These are phyloP conservation scores for Chalciporus sp. DNA, from an alignment of 1,284 basidiomycete species.

Conservation along the genomic window DNA sequence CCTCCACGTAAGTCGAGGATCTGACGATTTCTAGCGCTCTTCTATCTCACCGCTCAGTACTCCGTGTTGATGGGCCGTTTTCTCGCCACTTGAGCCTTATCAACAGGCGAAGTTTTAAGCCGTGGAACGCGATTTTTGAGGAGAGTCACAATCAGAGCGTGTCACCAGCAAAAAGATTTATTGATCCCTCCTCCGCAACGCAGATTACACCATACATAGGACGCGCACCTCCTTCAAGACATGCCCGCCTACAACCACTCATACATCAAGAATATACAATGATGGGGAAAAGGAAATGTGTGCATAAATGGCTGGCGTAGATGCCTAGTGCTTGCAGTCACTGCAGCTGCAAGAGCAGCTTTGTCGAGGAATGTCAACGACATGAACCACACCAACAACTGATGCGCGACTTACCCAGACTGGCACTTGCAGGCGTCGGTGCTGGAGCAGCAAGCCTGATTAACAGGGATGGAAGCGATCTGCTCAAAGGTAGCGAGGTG, in stretches of 20 bases:
- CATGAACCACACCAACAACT: too few relatives aligned
- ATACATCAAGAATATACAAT: not conserved
- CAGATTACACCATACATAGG: not conserved
- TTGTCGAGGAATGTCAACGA: too few relatives aligned
- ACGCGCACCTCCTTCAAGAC: not conserved
- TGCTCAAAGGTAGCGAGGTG: not conserved
- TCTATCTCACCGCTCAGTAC: too few relatives aligned
- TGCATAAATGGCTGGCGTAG: not conserved
- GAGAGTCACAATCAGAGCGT: too few relatives aligned
- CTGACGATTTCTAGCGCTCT: too few relatives aligned
- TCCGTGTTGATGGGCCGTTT: too few relatives aligned
- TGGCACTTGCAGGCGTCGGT: conserved; percentile 12
- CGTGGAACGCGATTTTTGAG: too few relatives aligned
- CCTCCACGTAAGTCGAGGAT: too few relatives aligned
- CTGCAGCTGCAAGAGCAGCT: conserved; percentile 21
- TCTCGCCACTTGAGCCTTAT: too few relatives aligned
- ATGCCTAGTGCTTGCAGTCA: conserved; percentile 24
- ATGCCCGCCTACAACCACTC: not conserved
- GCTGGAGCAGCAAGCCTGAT: conserved; percentile 26
- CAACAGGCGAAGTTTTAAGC: too few relatives aligned
- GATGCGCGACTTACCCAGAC: conserved; percentile 6
- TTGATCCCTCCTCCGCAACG: too few relatives aligned
- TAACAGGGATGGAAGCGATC: conserved; percentile 25
- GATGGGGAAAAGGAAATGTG: not conserved
- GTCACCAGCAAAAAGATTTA: too few relatives aligned